Conservation (phyloP, 495 filamentous ascomycete species). For the Xylaria grammica region DNA sequence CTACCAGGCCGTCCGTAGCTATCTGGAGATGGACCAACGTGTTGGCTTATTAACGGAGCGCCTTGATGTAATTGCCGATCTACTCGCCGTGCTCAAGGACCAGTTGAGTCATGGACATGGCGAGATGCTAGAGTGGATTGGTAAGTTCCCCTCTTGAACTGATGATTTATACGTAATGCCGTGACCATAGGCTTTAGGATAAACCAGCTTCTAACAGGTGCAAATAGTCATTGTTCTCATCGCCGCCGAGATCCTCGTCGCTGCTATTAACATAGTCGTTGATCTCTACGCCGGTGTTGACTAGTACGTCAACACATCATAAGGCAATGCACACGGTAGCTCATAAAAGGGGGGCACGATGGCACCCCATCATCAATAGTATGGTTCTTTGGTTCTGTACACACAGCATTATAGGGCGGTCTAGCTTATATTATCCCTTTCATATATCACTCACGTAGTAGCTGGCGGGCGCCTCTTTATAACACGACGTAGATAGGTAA, state of each 20-base stretch:
- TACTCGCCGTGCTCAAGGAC: slow-evolving; percentile 93
- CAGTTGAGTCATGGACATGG: slow-evolving; percentile 96
- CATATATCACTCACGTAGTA: not conserved
- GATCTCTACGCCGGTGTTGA: slow-evolving; percentile 89
- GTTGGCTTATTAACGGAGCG: slow-evolving; percentile 89
- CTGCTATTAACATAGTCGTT: slow-evolving; percentile 92
- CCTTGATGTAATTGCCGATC: slow-evolving; percentile 90
- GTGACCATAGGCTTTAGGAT: not conserved
- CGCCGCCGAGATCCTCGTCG: slow-evolving; percentile 93
- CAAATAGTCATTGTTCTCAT: slow-evolving; percentile 86
- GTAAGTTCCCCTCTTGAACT: slow-evolving; percentile 51
- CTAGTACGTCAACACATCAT: slow-evolving; percentile 36
- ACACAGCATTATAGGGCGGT: slow-evolving; percentile 14
- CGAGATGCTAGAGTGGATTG: slow-evolving; percentile 95
- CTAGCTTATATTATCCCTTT: slow-evolving; percentile 1
- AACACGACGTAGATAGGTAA: slow-evolving; percentile 5
- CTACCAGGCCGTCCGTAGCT: slow-evolving; percentile 91
- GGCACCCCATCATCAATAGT: not conserved
- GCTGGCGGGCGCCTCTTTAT: not conserved
- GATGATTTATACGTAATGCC: not conserved
- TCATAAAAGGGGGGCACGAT: not conserved
- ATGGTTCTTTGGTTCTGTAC: not conserved
- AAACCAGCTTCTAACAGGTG: not conserved
- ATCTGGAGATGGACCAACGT: slow-evolving; percentile 96
- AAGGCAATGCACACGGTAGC: not conserved